Percentiles rank a stretch among this genome's conserved stretches.
These are phyloP conservation scores for Irpex sp. DNA, from an alignment of 1,284 basidiomycete genomes.

Conservation along the genomic window DNA sequence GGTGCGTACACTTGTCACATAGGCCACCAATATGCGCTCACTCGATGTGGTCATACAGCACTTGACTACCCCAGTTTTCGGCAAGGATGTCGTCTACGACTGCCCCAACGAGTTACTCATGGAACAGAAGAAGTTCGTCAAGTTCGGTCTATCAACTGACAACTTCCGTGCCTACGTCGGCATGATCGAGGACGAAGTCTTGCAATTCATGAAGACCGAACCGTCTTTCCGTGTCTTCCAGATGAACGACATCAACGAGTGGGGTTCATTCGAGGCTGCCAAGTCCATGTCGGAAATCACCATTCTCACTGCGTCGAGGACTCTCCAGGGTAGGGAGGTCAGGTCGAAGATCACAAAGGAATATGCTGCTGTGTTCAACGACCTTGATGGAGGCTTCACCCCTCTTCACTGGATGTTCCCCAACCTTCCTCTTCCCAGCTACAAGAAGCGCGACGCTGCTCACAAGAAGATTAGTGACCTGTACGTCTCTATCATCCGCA, in stretches of 20 bases:
- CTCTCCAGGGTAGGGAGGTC: constrained; percentile 92
- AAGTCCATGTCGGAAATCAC: constrained; percentile 88
- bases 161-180: constrained; percentile 90
- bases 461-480: constrained; percentile 95
- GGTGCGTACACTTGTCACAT: constrained; percentile 33
- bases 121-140: constrained; percentile 99
- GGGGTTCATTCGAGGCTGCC: constrained; percentile 73
- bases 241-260: constrained; percentile 59
- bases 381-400: constrained; percentile 91
- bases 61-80: constrained; percentile 90
- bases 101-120: constrained; percentile 96
- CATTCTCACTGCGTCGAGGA: constrained; percentile 91
- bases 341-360: constrained; percentile 76
- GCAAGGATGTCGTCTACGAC: constrained; percentile 97
- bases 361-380: constrained; percentile 86
- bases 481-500: constrained; percentile 86
- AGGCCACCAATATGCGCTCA: background rate
- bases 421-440: constrained; percentile 88
- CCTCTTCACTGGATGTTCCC: constrained; percentile 95
- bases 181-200: constrained; percentile 87
- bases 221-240: constrained; percentile 59
- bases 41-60: constrained; percentile 43
- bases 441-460: constrained; percentile 84
- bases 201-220: constrained; percentile 66
- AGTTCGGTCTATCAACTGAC: constrained; percentile 89